Base-by-base conservation (phyloP, 2,329 filamentous ascomycete genomes). In the Daldinia eschscholtzii region DNA sequence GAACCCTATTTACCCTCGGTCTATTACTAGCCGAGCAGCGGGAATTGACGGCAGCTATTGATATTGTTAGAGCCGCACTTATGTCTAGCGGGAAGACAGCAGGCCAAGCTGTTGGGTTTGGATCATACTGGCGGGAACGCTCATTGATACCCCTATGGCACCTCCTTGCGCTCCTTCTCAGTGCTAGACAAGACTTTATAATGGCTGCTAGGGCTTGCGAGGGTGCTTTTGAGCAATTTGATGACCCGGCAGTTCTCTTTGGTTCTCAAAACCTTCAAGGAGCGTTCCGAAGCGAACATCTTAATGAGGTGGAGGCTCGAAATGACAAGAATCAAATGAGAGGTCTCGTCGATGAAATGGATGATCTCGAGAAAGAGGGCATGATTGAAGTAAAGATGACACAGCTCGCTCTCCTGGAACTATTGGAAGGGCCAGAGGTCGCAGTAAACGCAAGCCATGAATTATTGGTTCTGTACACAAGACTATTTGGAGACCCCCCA, bases 361-460 rank as follows among this genome's bases (percentile, higher is more conserved):
- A 93, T 70, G 88, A 90, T 65, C 88, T 89, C 28, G 94, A 98
- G 77, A 97, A 94, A 77, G 93, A 94, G 79, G 88, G 89, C 56
- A 91, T 99, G 46, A 81, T 99, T n/a, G 93, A 98, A 79, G 90
- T 98, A 68, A 97, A 97, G 79, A 97, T 98, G 88, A 98, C 95
- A 10, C 94, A 98, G 76, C 84, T 99, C 67, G 87, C 92, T 3
- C 86, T 99, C 20, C 81, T 96, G 3, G 95, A 98, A 80, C 83
- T 96, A 15, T 83, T 93, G 3, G 94, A 98, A 77, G 94, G 94
- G 0, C 89, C 94, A 0, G 91, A 93, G 65, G 88, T 91, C 64
- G 95, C 96, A 18, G 93, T 98, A 57, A 97, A 97, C 77, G 91
- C 92, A 67, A 94, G 92, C 77, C 89, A 93, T 71, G 94, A 98